A percentile compares a stretch with the other conserved stretches of the same genome.
phyloP scores from a whole-genome alignment of 306 rosid species.

The Prunus fruticosa region DNA sequence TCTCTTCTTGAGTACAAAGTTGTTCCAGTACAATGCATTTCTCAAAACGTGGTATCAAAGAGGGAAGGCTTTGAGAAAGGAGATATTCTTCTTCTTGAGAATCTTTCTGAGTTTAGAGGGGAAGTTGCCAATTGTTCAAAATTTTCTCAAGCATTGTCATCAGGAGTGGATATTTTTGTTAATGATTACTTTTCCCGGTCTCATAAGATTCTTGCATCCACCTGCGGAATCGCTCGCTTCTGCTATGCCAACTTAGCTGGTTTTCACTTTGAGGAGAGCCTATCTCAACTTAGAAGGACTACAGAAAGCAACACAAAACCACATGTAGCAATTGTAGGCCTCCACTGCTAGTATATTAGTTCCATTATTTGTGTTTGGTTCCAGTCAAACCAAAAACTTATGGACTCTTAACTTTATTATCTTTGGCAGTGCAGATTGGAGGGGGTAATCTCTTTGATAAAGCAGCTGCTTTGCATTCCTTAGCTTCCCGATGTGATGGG shows the following conservation, averaged over 20 bases:
- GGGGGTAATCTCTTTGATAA: constrained; percentile 65
- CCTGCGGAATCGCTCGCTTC: constrained; percentile 81
- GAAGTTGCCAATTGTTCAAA: constrained; percentile 76
- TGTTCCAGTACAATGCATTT: constrained; percentile 45
- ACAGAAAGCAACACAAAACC: constrained; percentile 51
- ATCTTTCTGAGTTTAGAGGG: constrained; percentile 65
- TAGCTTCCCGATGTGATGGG: constrained; percentile 72
- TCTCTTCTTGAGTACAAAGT: constrained; percentile 50
- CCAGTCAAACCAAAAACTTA: neutral
- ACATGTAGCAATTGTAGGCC: constrained; percentile 82
- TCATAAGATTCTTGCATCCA: constrained; percentile 86
- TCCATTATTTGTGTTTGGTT: neutral
- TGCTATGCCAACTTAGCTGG: constrained; percentile 73
- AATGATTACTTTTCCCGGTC: constrained; percentile 75
- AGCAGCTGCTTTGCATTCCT: constrained; percentile 66
- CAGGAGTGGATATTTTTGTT: constrained; percentile 77
- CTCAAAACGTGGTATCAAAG: constrained; percentile 28
- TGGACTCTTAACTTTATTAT: neutral
- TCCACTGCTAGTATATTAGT: neutral
- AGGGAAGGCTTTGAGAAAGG: constrained; percentile 39
- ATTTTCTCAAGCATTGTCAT: constrained; percentile 58
- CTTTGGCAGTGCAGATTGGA: constrained; percentile 61
- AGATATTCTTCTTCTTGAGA: constrained; percentile 64
- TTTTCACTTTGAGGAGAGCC: constrained; percentile 77
- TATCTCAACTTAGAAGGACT: constrained; percentile 44